Conservation (phyloP, 768 basidiomycete species). For the Mycena polygramma region DNA sequence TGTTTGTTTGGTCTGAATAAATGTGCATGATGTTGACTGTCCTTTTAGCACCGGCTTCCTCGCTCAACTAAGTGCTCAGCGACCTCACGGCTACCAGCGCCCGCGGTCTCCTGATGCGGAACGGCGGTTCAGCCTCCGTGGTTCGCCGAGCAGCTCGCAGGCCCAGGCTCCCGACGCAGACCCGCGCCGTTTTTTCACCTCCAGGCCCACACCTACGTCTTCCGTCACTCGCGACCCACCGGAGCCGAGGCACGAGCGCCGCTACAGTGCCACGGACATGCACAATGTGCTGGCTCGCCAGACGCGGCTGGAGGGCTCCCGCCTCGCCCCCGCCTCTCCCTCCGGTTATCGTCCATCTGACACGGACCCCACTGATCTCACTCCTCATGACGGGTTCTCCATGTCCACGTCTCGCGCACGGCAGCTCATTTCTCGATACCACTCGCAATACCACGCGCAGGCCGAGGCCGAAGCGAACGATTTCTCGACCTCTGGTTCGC, state of each 20-base stretch:
- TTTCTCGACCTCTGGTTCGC: slow-evolving; percentile 19
- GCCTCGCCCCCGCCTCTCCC: slow-evolving; percentile 23
- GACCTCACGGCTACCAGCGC: slow-evolving; percentile 18
- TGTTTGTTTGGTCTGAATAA: background rate
- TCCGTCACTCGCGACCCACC: slow-evolving; percentile 19
- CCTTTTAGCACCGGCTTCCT: slow-evolving; percentile 11
- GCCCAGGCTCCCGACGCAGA: slow-evolving; percentile 10
- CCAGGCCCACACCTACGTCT: slow-evolving; percentile 19
- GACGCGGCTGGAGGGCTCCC: slow-evolving; percentile 35
- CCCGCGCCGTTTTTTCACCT: slow-evolving; percentile 33
- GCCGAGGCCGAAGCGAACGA: slow-evolving; percentile 36
- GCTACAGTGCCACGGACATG: slow-evolving; percentile 38
- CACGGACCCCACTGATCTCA: slow-evolving; percentile 10
- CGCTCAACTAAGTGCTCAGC: slow-evolving; percentile 12
- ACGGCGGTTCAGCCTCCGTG: slow-evolving; percentile 28
- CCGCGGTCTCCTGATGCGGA: slow-evolving; percentile 26
- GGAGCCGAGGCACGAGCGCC: slow-evolving; percentile 6
- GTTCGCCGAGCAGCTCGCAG: slow-evolving; percentile 18
- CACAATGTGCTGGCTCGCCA: slow-evolving; percentile 39
- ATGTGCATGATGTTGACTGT: slow-evolving; percentile 5
- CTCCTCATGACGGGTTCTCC: slow-evolving; percentile 5
- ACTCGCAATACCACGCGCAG: slow-evolving; percentile 42
- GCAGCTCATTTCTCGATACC: slow-evolving; percentile 47
- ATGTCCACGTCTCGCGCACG: slow-evolving; percentile 44
- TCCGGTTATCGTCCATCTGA: slow-evolving; percentile 5